Evolutionary conservation across 179 eudicot species (phyloP).

Genomic region (Gypsophila paniculata): DNA sequence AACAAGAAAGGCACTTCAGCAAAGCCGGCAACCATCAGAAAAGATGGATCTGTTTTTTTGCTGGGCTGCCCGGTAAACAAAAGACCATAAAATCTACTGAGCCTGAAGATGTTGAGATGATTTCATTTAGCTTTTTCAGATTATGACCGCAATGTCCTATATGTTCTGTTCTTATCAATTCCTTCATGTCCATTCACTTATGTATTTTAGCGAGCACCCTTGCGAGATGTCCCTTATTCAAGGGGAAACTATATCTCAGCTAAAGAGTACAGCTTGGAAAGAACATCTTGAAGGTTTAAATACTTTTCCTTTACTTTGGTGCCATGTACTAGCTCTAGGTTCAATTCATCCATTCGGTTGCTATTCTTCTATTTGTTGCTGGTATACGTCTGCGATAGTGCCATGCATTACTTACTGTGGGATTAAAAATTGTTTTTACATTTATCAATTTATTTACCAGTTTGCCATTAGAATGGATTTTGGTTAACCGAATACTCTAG

Average conservation of each 20-base stretch:
- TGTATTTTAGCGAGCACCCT: constrained; percentile 51
- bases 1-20: constrained; percentile 59
- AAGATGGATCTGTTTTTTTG: too few relatives aligned
- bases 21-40: constrained; percentile 59
- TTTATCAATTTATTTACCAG: background rate
- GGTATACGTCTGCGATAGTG: background rate
- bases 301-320: background rate
- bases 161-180: too few relatives aligned
- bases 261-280: constrained; percentile 95
- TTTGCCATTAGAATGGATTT: too few relatives aligned
- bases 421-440: background rate
- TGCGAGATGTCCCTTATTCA: constrained; percentile 83
- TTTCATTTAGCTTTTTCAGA: background rate
- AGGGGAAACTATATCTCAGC: constrained; percentile 64
- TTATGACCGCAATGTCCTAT: background rate
- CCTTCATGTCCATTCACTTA: constrained; percentile 4
- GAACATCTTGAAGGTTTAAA: constrained; percentile 91
- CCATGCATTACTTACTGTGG: background rate
- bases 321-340: background rate
- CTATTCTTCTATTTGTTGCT: constrained; percentile 1
- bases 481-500: too few relatives aligned
- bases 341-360: background rate
- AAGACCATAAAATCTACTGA: constrained; percentile 56
- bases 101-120: constrained; percentile 92
- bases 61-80: constrained; percentile 43